Percentiles rank a stretch among this genome's conserved stretches.
These are phyloP conservation scores for Ophiostoma sp. DNA, from an alignment of 2,329 filamentous ascomycete species.

Conservation along the genomic window DNA sequence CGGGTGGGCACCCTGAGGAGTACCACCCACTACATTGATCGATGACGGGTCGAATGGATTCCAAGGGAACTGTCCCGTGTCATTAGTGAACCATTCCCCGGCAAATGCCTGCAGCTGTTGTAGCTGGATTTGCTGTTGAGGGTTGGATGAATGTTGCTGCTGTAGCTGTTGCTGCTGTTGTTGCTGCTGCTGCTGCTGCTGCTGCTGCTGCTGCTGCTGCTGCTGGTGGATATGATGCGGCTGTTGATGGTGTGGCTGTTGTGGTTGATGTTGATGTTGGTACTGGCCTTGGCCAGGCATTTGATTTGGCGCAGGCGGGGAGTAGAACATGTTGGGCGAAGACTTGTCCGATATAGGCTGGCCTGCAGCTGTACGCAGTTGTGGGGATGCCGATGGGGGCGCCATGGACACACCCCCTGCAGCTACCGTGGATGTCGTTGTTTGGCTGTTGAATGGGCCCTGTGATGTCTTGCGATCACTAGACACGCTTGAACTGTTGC, in stretches of 20 bases:
- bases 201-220: constrained; percentile 15
- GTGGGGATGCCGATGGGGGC: background rate
- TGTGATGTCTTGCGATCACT: constrained; percentile 10
- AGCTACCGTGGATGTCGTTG: background rate
- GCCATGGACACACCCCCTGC: constrained; percentile 11
- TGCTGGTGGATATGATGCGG: background rate
- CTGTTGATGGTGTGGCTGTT: constrained; percentile 9
- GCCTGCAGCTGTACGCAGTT: background rate
- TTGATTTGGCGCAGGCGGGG: background rate
- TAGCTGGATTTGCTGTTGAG: constrained; percentile 14
- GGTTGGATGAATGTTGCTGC: background rate
- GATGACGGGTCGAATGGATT: constrained; percentile 14
- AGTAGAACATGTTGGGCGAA: constrained; percentile 15
- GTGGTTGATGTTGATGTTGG: background rate
- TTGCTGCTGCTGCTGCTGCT: constrained; percentile 9
- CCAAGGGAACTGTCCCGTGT: constrained; percentile 17
- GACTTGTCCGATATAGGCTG: constrained; percentile 1
- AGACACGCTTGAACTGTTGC: constrained; percentile 17
- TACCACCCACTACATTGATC: background rate
- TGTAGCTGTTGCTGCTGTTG: constrained; percentile 12
- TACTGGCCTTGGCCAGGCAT: background rate
- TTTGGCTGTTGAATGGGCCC: background rate
- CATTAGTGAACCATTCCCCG: constrained; percentile 21
- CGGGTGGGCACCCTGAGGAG: background rate
- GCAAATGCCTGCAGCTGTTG: constrained; percentile 19